Evolutionary conservation across 345 rosid genomes (phyloP).

Genomic region (Hypericum androsaemum): DNA sequence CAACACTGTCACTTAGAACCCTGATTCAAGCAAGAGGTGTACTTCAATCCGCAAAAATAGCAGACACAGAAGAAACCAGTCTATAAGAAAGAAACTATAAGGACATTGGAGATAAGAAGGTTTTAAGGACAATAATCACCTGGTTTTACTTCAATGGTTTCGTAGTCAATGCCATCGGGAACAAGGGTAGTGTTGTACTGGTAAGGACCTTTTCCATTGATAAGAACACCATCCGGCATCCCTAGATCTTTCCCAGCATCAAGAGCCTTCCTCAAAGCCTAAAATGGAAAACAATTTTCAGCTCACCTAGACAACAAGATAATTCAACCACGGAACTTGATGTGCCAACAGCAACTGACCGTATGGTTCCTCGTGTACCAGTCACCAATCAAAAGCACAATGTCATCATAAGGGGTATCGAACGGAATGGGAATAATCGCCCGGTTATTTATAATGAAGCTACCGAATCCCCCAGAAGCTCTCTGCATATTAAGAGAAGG

Average conservation of each 20-base stretch:
- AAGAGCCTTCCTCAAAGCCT: conserved; percentile 89
- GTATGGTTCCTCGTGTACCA: conserved; percentile 94
- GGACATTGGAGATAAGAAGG: no score
- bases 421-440: conserved; percentile 75
- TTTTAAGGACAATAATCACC: conserved; percentile 42
- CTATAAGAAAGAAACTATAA: no score
- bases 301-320: background rate
- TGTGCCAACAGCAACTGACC: conserved; percentile 36
- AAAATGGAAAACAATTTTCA: conserved; percentile 7
- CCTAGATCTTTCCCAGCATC: conserved; percentile 88
- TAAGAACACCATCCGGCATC: conserved; percentile 94
- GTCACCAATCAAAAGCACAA: conserved; percentile 73
- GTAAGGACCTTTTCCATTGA: conserved; percentile 97
- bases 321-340: background rate
- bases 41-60: conserved; percentile 1
- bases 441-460: conserved; percentile 74
- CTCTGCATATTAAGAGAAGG: conserved; percentile 93
- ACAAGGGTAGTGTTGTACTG: conserved; percentile 80
- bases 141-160: conserved; percentile 76
- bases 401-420: conserved; percentile 66
- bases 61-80: background rate
- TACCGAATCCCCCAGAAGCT: conserved; percentile 90
- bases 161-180: conserved; percentile 60
- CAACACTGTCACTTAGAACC: conserved; percentile 2
- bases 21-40: background rate